Base-by-base conservation (phyloP, 1,284 basidiomycete species). In the Malassezia obtusa region DNA sequence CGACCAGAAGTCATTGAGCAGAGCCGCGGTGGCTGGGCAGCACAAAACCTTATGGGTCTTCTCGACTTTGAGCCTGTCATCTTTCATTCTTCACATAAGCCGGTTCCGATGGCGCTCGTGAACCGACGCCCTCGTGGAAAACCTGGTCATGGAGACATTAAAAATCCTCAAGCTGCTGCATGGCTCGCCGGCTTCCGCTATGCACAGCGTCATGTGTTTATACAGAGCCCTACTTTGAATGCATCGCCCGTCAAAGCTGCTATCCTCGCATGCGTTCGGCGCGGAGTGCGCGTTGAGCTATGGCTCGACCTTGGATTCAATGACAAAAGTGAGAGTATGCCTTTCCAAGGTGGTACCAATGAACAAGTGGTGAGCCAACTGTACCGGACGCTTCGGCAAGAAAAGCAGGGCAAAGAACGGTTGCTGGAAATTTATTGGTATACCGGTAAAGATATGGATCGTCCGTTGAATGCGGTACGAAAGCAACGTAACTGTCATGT, bases 291-390 rank as follows among this genome's bases (percentile, higher is more conserved):
- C 46, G 83, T 84, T 33, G 67, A 71, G 50, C 47, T 71, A 2
- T 73, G 68, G 68, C 61, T 81, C 26, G 58, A 79, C 71, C 39
- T 70, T n/a, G 71, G 73, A 11, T 74, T 75, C 54, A 74, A 74
- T 52, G 72, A 74, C 59, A 73, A 72, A 65, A 83, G 83, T 45
- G 83, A 85, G 69, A 79, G 77, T 59, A 79, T 87, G 52, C 85
- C 85, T 0, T 82, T 82, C 70, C 85, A 87, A 71, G 86, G 86
- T 15, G 85, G 85, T 0, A 87, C 83, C 17, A 87, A 87, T 70
- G 84, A 85, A 65, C 80, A 84, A 71, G 84, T 87, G 14, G 82
- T 82, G 22, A 78, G 81, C 52, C 77, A 77, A 30, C 79, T 87
- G 76, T 87, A 82, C 75, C 49, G 63, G 11, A 57, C 64, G 25